Evolutionary conservation across 2,329 filamentous ascomycete genomes (phyloP).

Genomic region (Monascus ruber): DNA sequence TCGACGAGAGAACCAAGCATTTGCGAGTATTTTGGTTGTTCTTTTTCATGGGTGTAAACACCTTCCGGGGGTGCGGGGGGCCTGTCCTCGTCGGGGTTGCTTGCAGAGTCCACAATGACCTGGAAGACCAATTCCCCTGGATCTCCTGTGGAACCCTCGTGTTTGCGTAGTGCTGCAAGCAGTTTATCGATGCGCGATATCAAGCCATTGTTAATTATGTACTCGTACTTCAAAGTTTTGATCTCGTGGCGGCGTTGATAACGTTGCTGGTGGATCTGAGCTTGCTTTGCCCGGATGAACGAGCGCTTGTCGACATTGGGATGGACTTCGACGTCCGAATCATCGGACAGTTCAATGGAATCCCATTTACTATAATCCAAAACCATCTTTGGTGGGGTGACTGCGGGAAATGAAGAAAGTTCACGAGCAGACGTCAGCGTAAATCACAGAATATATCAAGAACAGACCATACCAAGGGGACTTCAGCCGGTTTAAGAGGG

Average conservation of each 20-base stretch:
- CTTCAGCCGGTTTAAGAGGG: not conserved
- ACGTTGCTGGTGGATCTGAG: conserved; percentile 88
- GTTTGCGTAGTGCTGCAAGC: conserved; percentile 60
- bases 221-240: conserved; percentile 78
- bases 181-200: conserved; percentile 72
- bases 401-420: too few species aligned
- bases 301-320: conserved; percentile 97
- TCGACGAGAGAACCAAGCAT: conserved; percentile 98
- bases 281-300: conserved; percentile 96
- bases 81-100: conserved; percentile 59
- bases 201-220: conserved; percentile 83
- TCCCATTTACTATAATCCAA: conserved; percentile 59
- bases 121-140: conserved; percentile 80
- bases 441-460: too few species aligned
- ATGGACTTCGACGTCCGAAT: conserved; percentile 96
- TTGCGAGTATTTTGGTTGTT: conserved; percentile 77
- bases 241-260: conserved; percentile 79
- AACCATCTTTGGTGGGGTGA: conserved; percentile 30
- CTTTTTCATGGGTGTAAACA: conserved; percentile 62
- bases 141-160: conserved; percentile 54
- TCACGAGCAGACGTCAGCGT: too few species aligned
- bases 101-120: conserved; percentile 71
- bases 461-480: not conserved
- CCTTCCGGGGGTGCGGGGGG: conserved; percentile 66
- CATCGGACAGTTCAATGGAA: conserved; percentile 89